Evolutionary conservation across 371 early-diverging fungal species (phyloP).

Genomic region (Rhizopus arrhizus): DNA sequence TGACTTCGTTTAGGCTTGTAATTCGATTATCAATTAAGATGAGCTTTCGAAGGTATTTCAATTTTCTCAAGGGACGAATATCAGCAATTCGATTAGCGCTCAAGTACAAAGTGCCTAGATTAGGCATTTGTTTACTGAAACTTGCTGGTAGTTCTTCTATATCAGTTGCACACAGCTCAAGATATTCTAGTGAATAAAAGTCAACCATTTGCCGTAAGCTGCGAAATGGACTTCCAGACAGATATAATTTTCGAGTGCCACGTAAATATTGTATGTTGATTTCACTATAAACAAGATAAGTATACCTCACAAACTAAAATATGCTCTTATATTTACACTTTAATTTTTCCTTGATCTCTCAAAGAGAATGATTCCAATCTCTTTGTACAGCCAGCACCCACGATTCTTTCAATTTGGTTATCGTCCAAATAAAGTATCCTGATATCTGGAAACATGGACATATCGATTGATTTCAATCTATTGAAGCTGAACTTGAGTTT

Average conservation of each 20-base stretch:
- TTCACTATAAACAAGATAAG: constrained; percentile 29
- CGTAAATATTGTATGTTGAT: constrained; percentile 51
- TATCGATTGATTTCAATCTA: constrained; percentile 50
- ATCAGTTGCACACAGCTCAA: constrained; percentile 55
- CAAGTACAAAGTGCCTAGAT: constrained; percentile 50
- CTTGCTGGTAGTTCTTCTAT: constrained; percentile 49
- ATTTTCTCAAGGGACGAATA: constrained; percentile 47
- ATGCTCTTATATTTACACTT: constrained; percentile 29
- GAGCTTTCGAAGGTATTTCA: constrained; percentile 48
- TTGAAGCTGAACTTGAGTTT: constrained; percentile 54
- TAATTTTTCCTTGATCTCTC: constrained; percentile 57
- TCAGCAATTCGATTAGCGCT: constrained; percentile 53
- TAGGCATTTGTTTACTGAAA: constrained; percentile 54
- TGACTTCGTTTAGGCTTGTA: constrained; percentile 38
- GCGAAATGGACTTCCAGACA: constrained; percentile 53
- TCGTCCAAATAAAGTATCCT: constrained; percentile 57
- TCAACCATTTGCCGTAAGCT: constrained; percentile 40
- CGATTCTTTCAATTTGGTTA: constrained; percentile 50
- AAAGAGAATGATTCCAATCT: constrained; percentile 54
- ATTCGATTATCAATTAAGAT: constrained; percentile 57
- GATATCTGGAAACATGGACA: constrained; percentile 49
- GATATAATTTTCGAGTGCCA: constrained; percentile 53
- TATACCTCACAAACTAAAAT: not conserved
- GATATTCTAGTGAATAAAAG: constrained; percentile 56
- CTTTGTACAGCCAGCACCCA: constrained; percentile 42